Conservation (phyloP, 805 yeast genomes). For the Saturnispora diversa region DNA sequence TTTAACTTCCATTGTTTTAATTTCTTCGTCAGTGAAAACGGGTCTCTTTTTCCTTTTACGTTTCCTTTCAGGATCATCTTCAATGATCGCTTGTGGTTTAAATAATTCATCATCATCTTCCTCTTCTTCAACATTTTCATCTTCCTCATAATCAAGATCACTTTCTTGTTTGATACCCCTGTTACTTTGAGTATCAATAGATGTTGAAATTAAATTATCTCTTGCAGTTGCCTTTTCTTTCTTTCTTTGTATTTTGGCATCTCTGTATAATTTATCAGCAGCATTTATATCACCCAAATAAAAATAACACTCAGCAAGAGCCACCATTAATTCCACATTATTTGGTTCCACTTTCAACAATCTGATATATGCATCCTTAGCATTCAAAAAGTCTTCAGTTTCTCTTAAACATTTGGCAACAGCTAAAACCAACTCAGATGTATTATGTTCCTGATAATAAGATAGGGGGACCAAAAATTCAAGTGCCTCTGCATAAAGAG, state of each 20-base stretch:
- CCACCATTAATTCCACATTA: conserved; percentile 65
- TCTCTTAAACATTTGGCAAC: conserved; percentile 75
- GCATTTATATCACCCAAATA: conserved; percentile 51
- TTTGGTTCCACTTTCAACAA: conserved; percentile 50
- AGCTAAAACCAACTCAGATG: conserved; percentile 45
- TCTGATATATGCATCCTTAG: conserved; percentile 49
- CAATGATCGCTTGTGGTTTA: conserved; percentile 26
- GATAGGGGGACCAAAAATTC: conserved; percentile 53
- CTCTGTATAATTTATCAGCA: conserved; percentile 47
- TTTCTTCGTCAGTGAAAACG: conserved; percentile 22
- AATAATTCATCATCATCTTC: conserved; percentile 21
- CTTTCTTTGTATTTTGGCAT: conserved; percentile 40
- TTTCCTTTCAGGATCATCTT: conserved; percentile 23
- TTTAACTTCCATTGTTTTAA: conserved; percentile 25
- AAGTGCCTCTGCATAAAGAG: conserved; percentile 68
- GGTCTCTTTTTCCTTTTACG: conserved; percentile 20
- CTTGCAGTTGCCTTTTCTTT: conserved; percentile 26
- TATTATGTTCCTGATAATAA: conserved; percentile 43
- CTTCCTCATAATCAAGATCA: conserved; percentile 14
- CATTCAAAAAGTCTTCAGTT: conserved; percentile 57
- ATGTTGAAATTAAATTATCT: conserved; percentile 17
- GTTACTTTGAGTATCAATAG: conserved; percentile 9
- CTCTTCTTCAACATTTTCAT: conserved; percentile 17
- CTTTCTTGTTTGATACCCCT: conserved; percentile 7
- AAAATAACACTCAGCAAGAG: conserved; percentile 75